phyloP scores from a whole-genome alignment of 2,329 filamentous ascomycete genomes.

The Arthrobotrys sphaeroides region DNA sequence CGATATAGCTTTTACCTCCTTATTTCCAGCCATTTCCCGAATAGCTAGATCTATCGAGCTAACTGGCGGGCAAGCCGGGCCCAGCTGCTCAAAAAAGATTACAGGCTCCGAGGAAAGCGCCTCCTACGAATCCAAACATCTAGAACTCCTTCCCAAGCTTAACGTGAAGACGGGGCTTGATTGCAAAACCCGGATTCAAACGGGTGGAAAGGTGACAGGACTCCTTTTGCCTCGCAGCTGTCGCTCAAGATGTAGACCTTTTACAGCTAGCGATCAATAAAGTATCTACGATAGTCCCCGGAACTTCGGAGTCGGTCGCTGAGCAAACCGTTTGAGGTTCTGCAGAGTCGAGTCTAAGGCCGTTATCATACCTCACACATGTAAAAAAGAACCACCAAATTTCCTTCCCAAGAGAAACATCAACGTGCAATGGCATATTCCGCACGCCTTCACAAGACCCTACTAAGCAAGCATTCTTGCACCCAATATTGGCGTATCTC shows the following conservation, averaged over 20 bases:
- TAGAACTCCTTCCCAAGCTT: background rate
- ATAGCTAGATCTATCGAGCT: background rate
- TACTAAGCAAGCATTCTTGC: background rate
- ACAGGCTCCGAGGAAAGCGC: background rate
- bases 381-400: background rate
- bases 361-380: no score
- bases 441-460: no score
- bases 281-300: background rate
- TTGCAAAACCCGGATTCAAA: slow-evolving; percentile 5
- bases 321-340: background rate
- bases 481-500: background rate
- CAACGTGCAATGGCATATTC: background rate
- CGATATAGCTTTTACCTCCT: background rate
- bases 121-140: slow-evolving; percentile 6
- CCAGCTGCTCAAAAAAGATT: background rate
- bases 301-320: background rate
- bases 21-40: background rate
- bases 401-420: background rate
- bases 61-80: background rate
- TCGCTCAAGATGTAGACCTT: background rate
- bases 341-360: no score
- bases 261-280: background rate
- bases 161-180: background rate
- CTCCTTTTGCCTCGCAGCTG: background rate
- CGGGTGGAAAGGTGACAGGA: slow-evolving; percentile 15